These are phyloP conservation scores for Lophium mytilinum DNA, from an alignment of 495 filamentous ascomycete species.

Conservation along the genomic window DNA sequence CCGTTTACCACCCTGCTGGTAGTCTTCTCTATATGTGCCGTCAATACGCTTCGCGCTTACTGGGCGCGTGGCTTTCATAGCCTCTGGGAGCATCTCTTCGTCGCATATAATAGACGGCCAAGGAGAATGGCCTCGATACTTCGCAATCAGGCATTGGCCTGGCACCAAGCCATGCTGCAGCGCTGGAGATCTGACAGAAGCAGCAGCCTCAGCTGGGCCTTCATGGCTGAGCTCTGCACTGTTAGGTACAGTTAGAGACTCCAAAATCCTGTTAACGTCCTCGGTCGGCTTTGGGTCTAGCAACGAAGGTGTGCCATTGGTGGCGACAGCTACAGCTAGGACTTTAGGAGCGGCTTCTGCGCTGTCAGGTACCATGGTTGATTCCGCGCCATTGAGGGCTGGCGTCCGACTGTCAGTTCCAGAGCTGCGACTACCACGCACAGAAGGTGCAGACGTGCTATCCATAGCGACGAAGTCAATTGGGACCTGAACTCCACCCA, in stretches of 20 bases:
- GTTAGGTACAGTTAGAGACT: background rate
- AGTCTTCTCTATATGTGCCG: conserved; percentile 76
- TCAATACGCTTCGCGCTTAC: conserved; percentile 72
- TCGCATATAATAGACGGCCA: conserved; percentile 90
- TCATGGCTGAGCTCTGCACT: background rate
- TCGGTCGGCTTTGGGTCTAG: too few species aligned
- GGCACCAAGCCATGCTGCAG: conserved; percentile 73
- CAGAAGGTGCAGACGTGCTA: too few species aligned
- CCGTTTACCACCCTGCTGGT: conserved; percentile 72
- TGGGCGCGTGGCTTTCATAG: conserved; percentile 61
- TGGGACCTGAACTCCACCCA: too few species aligned
- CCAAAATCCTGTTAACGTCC: too few species aligned
- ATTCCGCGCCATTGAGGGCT: too few species aligned
- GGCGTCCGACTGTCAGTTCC: too few species aligned
- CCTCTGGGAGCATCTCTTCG: conserved; percentile 77
- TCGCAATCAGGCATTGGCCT: conserved; percentile 76
- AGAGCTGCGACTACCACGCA: too few species aligned
- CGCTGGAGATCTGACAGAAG: conserved; percentile 39
- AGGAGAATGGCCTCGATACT: conserved; percentile 79
- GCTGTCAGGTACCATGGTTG: too few species aligned
- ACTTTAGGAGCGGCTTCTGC: too few species aligned
- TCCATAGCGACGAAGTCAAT: too few species aligned
- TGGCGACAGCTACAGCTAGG: too few species aligned
- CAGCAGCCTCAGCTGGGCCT: conserved; percentile 3
- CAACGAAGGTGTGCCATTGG: too few species aligned